These are phyloP conservation scores for Amanita jacksonii DNA, from an alignment of 768 basidiomycete genomes.

Conservation along the genomic window DNA sequence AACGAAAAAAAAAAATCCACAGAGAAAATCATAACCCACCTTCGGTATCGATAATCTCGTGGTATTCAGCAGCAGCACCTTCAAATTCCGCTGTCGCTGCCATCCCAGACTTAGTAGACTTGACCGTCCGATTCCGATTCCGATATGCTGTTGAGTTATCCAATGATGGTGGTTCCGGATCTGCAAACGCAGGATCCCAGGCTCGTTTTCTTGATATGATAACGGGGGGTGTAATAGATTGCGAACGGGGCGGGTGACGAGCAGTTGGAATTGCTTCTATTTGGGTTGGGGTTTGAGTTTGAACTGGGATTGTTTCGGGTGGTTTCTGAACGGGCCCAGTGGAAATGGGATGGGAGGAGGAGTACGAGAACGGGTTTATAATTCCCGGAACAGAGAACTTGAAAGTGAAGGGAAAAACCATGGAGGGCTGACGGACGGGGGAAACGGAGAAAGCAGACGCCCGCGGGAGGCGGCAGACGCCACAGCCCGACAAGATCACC, in stretches of 20 bases:
- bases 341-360: no score
- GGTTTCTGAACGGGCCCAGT: no score
- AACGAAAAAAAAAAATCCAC: no score
- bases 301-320: no score
- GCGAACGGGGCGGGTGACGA: conserved; percentile 23
- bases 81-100: no score
- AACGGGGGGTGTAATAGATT: conserved; percentile 25
- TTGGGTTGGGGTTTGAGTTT: conserved; percentile 5
- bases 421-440: no score
- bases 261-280: conserved; percentile 12
- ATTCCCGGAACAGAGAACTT: conserved; percentile 52
- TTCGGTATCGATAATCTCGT: not conserved
- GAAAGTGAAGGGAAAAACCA: conserved; percentile 78
- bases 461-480: not conserved
- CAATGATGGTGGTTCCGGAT: conserved; percentile 40
- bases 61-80: not conserved
- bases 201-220: conserved; percentile 48
- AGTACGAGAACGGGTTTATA: no score
- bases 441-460: no score
- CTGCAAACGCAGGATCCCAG: conserved; percentile 59
- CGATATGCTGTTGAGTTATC: conserved; percentile 54
- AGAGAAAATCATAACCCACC: not conserved
- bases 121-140: conserved; percentile 29
- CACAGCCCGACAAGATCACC: no score
- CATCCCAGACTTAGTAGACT: no score